A percentile compares a stretch with the other conserved stretches of the same genome.
These are phyloP conservation scores for Aspergillus puulaauensis DNA, from an alignment of 2,329 filamentous ascomycete species.

Conservation along the genomic window DNA sequence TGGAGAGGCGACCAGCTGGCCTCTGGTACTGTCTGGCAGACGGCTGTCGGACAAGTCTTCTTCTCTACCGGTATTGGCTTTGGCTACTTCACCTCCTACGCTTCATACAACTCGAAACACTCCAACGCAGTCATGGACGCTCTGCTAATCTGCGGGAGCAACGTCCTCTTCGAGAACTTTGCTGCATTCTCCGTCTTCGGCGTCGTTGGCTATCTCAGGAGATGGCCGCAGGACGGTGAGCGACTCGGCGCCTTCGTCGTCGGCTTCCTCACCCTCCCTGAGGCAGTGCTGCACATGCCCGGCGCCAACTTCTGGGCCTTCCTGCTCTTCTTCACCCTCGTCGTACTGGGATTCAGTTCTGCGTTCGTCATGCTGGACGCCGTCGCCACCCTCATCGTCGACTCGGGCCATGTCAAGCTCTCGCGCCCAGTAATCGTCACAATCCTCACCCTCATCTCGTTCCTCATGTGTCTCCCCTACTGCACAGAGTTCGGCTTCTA, in stretches of 20 bases:
- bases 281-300: slow-evolving; percentile 58
- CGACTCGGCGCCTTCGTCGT: slow-evolving; percentile 56
- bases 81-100: slow-evolving; percentile 60
- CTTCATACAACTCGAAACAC: slow-evolving; percentile 57
- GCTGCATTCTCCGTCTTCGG: slow-evolving; percentile 55
- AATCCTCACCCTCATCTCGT: slow-evolving; percentile 49
- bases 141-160: slow-evolving; percentile 55
- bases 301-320: slow-evolving; percentile 60
- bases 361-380: slow-evolving; percentile 62
- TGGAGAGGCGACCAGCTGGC: slow-evolving; percentile 53
- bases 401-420: slow-evolving; percentile 47
- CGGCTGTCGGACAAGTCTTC: slow-evolving; percentile 61
- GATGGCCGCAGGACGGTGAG: slow-evolving; percentile 40
- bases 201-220: slow-evolving; percentile 52
- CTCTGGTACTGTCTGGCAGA: slow-evolving; percentile 57
- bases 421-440: slow-evolving; percentile 53
- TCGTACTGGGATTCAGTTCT: slow-evolving; percentile 59
- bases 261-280: slow-evolving; percentile 59
- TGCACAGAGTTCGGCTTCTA: slow-evolving; percentile 60
- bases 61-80: slow-evolving; percentile 61
- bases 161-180: slow-evolving; percentile 58
- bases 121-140: slow-evolving; percentile 62
- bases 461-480: slow-evolving; percentile 56
- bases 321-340: slow-evolving; percentile 59
- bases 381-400: slow-evolving; percentile 54